phyloP scores from a whole-genome alignment of 768 basidiomycete genomes.

The Suillus subalutaceus region DNA sequence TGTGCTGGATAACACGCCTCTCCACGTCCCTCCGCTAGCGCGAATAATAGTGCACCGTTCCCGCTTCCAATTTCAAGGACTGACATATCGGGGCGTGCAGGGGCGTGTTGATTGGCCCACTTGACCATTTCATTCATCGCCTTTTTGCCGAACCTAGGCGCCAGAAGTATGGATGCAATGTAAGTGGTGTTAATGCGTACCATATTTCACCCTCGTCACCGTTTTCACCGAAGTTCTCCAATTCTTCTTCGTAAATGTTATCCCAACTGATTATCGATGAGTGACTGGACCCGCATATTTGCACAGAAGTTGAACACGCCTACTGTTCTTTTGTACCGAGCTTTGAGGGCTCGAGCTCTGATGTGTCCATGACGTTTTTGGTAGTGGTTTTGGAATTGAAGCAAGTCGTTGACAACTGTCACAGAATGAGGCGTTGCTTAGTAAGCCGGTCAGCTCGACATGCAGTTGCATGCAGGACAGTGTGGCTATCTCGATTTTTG shows the following conservation, averaged over 20 bases:
- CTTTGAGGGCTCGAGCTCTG: slow-evolving; percentile 66
- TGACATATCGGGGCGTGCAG: slow-evolving; percentile 47
- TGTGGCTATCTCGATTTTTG: not conserved
- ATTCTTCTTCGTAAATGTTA: slow-evolving; percentile 68
- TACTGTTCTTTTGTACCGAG: slow-evolving; percentile 83
- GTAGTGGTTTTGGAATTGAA: slow-evolving; percentile 1
- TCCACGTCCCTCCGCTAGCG: slow-evolving; percentile 42
- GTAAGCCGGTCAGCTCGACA: not conserved
- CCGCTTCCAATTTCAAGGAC: slow-evolving; percentile 82
- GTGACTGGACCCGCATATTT: slow-evolving; percentile 5
- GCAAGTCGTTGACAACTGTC: not conserved
- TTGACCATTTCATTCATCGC: slow-evolving; percentile 78
- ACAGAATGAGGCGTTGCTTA: not conserved
- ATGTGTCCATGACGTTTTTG: slow-evolving; percentile 31
- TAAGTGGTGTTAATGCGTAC: slow-evolving; percentile 40
- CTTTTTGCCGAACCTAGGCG: slow-evolving; percentile 75
- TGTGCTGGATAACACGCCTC: slow-evolving; percentile 64
- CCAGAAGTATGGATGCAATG: not conserved
- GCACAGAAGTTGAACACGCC: slow-evolving; percentile 27
- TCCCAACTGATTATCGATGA: slow-evolving; percentile 63
- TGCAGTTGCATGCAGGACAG: not conserved
- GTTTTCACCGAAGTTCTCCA: slow-evolving; percentile 72
- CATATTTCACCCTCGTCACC: slow-evolving; percentile 88
- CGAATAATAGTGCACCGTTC: slow-evolving; percentile 77
- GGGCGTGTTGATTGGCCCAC: slow-evolving; percentile 63